These are phyloP conservation scores for Rubia balearica DNA, from an alignment of 305 asterid species.

Conservation along the genomic window DNA sequence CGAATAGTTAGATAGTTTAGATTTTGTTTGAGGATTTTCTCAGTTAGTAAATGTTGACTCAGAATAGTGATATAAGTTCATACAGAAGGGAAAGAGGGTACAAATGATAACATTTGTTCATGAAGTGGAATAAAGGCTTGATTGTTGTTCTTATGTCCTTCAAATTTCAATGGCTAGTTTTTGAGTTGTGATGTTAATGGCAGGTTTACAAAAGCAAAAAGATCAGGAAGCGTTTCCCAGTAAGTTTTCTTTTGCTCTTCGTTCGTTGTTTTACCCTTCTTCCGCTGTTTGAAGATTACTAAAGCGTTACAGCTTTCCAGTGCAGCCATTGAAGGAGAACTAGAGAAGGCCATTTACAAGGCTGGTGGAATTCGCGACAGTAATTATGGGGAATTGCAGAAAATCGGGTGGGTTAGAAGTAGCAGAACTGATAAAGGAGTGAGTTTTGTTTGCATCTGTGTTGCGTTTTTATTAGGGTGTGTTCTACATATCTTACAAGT, in stretches of 20 bases:
- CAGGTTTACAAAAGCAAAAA: conserved; percentile 90
- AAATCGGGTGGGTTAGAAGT: conserved; percentile 91
- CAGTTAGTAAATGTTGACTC: background rate
- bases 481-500: background rate
- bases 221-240: conserved; percentile 60
- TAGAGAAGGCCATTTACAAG: conserved; percentile 73
- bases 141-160: background rate
- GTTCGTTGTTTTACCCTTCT: background rate
- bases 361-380: conserved; percentile 93
- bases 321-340: conserved; percentile 88
- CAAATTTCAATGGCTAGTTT: background rate
- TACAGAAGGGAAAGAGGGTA: no score
- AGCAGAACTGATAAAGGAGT: conserved; percentile 99
- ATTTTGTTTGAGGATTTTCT: background rate
- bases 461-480: background rate
- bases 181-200: background rate
- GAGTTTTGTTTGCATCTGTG: conserved; percentile 17
- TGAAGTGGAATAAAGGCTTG: background rate
- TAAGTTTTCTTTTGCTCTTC: conserved; percentile 19
- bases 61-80: background rate
- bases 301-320: conserved; percentile 24
- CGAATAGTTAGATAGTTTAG: background rate
- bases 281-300: conserved; percentile 12
- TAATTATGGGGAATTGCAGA: conserved; percentile 77
- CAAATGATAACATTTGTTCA: background rate